Base-by-base conservation (phyloP, 2,329 filamentous ascomycete species). In the Penicillium sp. region DNA sequence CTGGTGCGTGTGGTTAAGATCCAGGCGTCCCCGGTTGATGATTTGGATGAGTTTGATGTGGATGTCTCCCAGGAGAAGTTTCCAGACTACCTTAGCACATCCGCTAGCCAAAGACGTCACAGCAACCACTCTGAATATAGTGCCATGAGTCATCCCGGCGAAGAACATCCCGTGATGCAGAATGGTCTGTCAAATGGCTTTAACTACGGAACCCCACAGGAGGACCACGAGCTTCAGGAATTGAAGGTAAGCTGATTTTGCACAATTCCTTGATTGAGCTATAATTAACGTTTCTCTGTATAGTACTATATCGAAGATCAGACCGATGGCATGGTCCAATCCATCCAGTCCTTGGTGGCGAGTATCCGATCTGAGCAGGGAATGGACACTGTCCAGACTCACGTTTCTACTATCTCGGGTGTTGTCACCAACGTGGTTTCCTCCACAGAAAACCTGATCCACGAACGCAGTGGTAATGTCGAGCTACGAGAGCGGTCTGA, bases 1-100 rank as follows among this genome's bases (percentile, higher is more conserved):
- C 79, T 97, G 12, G 78, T 96, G 46, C 86, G 88, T 42, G 75
- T 81, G 4, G 90, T 89, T 63, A 95, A 95, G 72, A 89, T 97
- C 57, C 81, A 87, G 28, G 78, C 83, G 7, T 93, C 88, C 0
- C 84, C 87, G 1, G 78, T 79, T 1, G 82, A 82, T 40, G 88
- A 95, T 63, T 73, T 93, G n/a, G 86, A 87, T 13, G 87, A 89
- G 46, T 82, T 87, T 20, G 86, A 89, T 45, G 82, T 78, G 7
- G 71, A 82, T 28, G 52, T 72, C 8, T 83, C 81, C 5, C 83
- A 86, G 0, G 78, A 86, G 35, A 84, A 87, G 49, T 84, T 82
- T 6, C 80, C 80, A 1, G 82, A 82, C 15, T 88, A 87, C 71
- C 87, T 88, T 66, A 72, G 72, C 56, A 66, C 87, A 76, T 45